Conservation (phyloP, 176 grass and related monocot species). For the Aegilops tauschii region DNA sequence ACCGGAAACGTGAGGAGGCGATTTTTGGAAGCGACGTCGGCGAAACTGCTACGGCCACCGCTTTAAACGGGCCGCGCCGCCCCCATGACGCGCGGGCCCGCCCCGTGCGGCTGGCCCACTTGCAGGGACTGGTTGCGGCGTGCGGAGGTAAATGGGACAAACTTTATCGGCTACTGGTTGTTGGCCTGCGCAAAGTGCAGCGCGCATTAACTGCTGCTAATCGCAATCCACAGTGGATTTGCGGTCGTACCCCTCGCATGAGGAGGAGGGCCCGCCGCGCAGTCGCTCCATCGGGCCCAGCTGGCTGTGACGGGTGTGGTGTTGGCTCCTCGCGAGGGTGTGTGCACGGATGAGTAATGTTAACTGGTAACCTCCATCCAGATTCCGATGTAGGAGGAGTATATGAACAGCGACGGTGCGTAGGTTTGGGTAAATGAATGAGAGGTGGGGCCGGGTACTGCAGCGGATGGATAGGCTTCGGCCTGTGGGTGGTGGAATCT, state of each 20-base stretch:
- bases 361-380: background rate
- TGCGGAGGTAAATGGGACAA: background rate
- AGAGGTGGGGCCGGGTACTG: background rate
- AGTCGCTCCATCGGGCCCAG: background rate
- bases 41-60: constrained; percentile 35
- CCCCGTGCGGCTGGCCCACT: background rate
- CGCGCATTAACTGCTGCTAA: background rate
- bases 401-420: background rate
- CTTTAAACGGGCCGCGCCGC: background rate
- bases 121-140: background rate
- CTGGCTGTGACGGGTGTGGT: background rate
- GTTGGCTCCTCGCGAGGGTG: fast-evolving
- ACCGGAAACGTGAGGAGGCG: constrained; percentile 22
- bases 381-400: background rate
- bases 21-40: constrained; percentile 1
- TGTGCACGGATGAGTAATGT: background rate
- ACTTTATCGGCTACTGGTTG: background rate
- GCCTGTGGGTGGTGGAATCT: background rate
- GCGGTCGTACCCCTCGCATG: background rate
- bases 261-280: background rate
- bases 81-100: background rate
- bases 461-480: background rate
- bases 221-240: background rate
- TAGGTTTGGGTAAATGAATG: background rate
- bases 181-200: background rate